Evolutionary conservation across 495 filamentous ascomycete species (phyloP).

Genomic region (Parathielavia appendiculata): DNA sequence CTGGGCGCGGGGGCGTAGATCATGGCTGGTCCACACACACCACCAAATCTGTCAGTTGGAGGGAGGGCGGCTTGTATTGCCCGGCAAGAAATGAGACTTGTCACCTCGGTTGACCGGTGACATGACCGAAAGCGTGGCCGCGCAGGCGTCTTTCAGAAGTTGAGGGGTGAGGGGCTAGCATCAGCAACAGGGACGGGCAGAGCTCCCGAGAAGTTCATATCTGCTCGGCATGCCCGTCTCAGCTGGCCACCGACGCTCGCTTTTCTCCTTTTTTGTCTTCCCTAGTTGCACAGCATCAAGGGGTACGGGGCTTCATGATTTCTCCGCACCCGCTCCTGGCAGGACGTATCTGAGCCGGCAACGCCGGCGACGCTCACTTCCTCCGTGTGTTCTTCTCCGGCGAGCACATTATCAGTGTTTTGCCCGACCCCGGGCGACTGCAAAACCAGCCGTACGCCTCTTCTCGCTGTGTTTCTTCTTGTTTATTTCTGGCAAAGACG

Average conservation of each 20-base stretch:
- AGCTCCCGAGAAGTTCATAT: slow-evolving; percentile 16
- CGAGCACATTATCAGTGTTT: slow-evolving; percentile 1
- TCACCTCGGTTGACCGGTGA: slow-evolving; percentile 19
- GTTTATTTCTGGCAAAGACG: neutral
- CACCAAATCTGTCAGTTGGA: slow-evolving; percentile 2
- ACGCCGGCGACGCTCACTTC: slow-evolving; percentile 25
- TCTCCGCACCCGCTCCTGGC: slow-evolving; percentile 20
- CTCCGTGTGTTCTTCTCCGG: neutral
- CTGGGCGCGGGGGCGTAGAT: neutral
- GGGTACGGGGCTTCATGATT: slow-evolving; percentile 2
- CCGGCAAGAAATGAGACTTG: slow-evolving; percentile 20
- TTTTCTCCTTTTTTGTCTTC: slow-evolving; percentile 11
- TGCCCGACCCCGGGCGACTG: neutral
- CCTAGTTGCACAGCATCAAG: slow-evolving; percentile 20
- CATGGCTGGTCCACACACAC: slow-evolving; percentile 8
- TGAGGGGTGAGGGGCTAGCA: slow-evolving; percentile 2
- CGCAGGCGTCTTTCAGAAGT: slow-evolving; percentile 1
- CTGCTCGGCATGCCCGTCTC: slow-evolving; percentile 13
- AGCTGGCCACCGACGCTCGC: slow-evolving; percentile 11
- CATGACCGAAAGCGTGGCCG: slow-evolving; percentile 6
- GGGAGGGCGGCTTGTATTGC: slow-evolving; percentile 21
- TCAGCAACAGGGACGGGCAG: neutral
- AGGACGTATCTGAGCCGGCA: slow-evolving; percentile 31
- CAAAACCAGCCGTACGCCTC: neutral
- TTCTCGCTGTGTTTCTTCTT: neutral